Conservation (phyloP, 306 rosid species). For the Sicyos baderoa region DNA sequence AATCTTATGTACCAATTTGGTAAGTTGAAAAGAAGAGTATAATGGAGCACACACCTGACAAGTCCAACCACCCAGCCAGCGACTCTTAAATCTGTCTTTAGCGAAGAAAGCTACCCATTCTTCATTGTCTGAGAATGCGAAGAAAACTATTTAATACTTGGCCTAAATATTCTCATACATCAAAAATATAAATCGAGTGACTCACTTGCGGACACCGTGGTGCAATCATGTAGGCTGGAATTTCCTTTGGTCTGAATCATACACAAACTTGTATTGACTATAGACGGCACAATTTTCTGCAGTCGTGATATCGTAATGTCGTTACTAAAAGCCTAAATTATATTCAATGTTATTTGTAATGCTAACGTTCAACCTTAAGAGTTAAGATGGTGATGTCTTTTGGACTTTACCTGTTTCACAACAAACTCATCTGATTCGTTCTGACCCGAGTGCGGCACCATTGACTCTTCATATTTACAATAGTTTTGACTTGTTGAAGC, state of each 20-base stretch:
- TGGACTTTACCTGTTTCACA: constrained; percentile 34
- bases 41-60: constrained; percentile 38
- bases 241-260: constrained; percentile 21
- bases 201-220: constrained; percentile 34
- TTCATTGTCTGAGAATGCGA: constrained; percentile 27
- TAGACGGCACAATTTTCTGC: constrained; percentile 35
- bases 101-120: constrained; percentile 23
- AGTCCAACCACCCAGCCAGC: constrained; percentile 86
- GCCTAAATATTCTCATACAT: constrained; percentile 18
- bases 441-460: constrained; percentile 22
- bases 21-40: constrained; percentile 1
- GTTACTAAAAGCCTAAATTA: background rate
- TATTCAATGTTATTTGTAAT: background rate
- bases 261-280: constrained; percentile 24
- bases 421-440: constrained; percentile 24
- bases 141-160: constrained; percentile 19
- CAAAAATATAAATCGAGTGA: constrained; percentile 23
- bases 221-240: constrained; percentile 9
- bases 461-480: constrained; percentile 17
- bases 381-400: constrained; percentile 6
- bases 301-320: background rate
- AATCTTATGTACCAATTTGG: background rate
- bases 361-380: background rate
- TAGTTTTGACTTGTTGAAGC: constrained; percentile 23
- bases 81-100: constrained; percentile 56